phyloP scores from a whole-genome alignment of 495 filamentous ascomycete genomes.

The Podospora pseudocomata region DNA sequence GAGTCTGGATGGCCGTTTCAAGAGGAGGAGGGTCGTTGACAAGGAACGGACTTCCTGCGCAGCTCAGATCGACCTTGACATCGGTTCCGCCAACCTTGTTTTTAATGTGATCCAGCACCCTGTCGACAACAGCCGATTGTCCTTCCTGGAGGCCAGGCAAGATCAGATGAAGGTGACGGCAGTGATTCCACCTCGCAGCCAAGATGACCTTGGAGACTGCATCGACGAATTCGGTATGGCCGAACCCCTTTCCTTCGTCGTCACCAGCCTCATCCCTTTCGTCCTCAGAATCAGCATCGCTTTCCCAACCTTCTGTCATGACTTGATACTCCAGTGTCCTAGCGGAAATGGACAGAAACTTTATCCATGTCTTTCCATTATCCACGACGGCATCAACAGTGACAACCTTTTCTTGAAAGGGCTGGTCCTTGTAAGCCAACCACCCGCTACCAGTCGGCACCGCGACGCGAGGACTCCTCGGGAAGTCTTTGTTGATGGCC shows the following conservation, averaged over 20 bases:
- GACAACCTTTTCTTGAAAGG: constrained; percentile 28
- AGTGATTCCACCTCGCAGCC: constrained; percentile 35
- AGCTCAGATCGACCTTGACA: constrained; percentile 27
- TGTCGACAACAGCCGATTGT: constrained; percentile 27
- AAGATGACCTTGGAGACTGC: constrained; percentile 27
- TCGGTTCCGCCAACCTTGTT: constrained; percentile 19
- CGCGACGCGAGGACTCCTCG: constrained; percentile 24
- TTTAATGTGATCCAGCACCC: constrained; percentile 24
- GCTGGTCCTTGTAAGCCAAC: constrained; percentile 28
- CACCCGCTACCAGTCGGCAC: constrained; percentile 22
- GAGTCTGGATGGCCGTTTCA: constrained; percentile 20
- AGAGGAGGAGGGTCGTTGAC: constrained; percentile 17
- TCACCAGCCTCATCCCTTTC: constrained; percentile 7
- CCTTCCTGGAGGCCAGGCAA: constrained; percentile 27
- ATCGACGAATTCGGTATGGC: constrained; percentile 30
- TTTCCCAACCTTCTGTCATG: constrained; percentile 31
- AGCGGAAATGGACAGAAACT: constrained; percentile 30
- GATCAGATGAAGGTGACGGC: constrained; percentile 29
- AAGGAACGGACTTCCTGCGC: constrained; percentile 27
- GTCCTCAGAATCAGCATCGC: constrained; percentile 22
- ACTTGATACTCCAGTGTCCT: constrained; percentile 32
- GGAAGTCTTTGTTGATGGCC: constrained; percentile 34
- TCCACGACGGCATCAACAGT: constrained; percentile 32
- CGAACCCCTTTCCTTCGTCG: constrained; percentile 15
- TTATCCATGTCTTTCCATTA: constrained; percentile 34